Evolutionary conservation across 176 grass and related monocot genomes (phyloP), one percentile per base, ranked within the genome.

Genomic region (Hyparrhenia diplandra): DNA sequence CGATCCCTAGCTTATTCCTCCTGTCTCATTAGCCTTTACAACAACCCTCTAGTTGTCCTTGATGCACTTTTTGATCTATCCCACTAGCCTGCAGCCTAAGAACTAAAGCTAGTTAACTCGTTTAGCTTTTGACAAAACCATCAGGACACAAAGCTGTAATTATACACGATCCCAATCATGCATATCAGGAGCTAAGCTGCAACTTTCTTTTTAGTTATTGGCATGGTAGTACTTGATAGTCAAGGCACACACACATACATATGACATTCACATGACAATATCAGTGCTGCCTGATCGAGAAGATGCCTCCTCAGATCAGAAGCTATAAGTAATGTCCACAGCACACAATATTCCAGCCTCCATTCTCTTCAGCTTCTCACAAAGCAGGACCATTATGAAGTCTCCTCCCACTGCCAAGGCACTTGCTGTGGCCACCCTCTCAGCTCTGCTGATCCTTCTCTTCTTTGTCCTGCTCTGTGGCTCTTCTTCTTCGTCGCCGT

Each of bases 1-100:
- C 5, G 0, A 57, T 2, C 35, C 37, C 7, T 49, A 49, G 24
- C n/a, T 60, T 73, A 86, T 58, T 86, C 69, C 8, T 42, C 45
- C 32, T 80, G 76, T 86, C 61, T 59, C 84, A 57, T 80, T 80
- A 34, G 45, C 47, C 77, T 86, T 86, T 86, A 86, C 84, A 86
- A 86, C 84, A 8, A 57, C 64, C 25, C n/a, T 86, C 5, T 13
- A 34, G 35, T 59, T 68, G 69, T 36, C 60, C 20, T 63, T 59
- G 11, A 8, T 80, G 46, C 36, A n/a, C 70, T 86, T 86, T 74
- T 59, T 24, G 29, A 47, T 49, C 46, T n/a, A 51, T 52, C 49
- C 49, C 47, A 20, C 47, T 49, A 4, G 17, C 17, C 17, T 51
- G 47, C 47, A 51, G 47, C 16, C 47, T 51, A 51, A 18, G 52